Evolutionary conservation across 805 yeast genomes (phyloP).

Genomic region (Metschnikowia henanensis): DNA sequence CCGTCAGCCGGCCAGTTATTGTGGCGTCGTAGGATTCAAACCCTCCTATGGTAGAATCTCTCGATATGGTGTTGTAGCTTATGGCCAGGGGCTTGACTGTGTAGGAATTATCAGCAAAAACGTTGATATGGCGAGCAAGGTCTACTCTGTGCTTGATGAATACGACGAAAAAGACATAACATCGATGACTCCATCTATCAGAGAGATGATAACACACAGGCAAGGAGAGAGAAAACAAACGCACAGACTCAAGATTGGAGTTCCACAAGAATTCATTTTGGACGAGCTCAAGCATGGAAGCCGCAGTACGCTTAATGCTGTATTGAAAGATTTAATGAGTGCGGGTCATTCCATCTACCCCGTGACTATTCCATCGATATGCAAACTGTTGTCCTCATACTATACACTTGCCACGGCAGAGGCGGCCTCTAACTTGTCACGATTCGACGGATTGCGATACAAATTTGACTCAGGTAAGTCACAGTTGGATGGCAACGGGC

Average conservation of each 20-base stretch:
- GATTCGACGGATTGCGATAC: slow-evolving; percentile 89
- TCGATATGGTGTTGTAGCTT: slow-evolving; percentile 88
- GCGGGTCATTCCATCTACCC: slow-evolving; percentile 55
- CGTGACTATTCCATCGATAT: slow-evolving; percentile 71
- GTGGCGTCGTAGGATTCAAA: slow-evolving; percentile 83
- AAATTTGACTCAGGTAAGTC: too few relatives aligned
- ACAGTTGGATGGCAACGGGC: slow-evolving; percentile 22
- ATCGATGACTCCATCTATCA: slow-evolving; percentile 37
- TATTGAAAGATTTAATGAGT: slow-evolving; percentile 44
- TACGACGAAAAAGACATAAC: slow-evolving; percentile 84
- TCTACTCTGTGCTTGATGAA: slow-evolving; percentile 55
- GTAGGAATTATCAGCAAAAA: slow-evolving; percentile 77
- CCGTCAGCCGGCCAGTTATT: slow-evolving; percentile 86
- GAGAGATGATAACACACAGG: slow-evolving; percentile 27
- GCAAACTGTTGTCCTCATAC: slow-evolving; percentile 71
- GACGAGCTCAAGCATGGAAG: slow-evolving; percentile 52
- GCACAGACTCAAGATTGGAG: slow-evolving; percentile 56
- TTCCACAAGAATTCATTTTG: slow-evolving; percentile 67
- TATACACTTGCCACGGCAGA: slow-evolving; percentile 91
- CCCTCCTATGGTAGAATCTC: slow-evolving; percentile 93
- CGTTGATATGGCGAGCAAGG: slow-evolving; percentile 43
- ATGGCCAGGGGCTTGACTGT: slow-evolving; percentile 93
- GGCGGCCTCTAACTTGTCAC: slow-evolving; percentile 86
- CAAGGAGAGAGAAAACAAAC: slow-evolving; percentile 1
- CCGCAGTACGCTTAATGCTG: slow-evolving; percentile 45